Base-by-base conservation (phyloP, 2,329 filamentous ascomycete genomes). In the Microcyclospora pomicola region DNA sequence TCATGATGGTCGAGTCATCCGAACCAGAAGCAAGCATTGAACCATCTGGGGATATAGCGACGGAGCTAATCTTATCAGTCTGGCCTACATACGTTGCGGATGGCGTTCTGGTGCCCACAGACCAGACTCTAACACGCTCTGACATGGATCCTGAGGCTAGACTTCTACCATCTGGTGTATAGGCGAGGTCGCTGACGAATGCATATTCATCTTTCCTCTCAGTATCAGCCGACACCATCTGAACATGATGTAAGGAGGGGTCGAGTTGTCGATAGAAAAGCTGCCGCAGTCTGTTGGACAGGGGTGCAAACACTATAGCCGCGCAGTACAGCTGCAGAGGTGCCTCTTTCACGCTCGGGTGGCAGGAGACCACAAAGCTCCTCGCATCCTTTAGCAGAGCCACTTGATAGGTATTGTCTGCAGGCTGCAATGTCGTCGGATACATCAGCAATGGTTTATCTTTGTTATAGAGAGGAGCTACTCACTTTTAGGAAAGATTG, bases 241-340 rank as follows among this genome's bases (percentile, higher is more conserved):
- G 9, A 11, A 12, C 13, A 45, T 35, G 9, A 30, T 27, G 15
- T 46, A 35, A 11, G 15, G 15, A 15, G 10, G 49, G 42, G 9
- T 19, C 15, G 11, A 11, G 6, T 24, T 16, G 35, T 5, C 32
- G 15, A 16, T 38, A 6, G 43, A 55, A 59, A 5, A 35, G 34
- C 24, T 44, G 44, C 34, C 50, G 43, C 16, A 60, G 42, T 10
- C 51, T 39, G 35, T 49, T 54, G 7, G 13, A 37, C 37, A 29
- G 33, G 15, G 58, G 59, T 15, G 45, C 42, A 39, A 61, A 63
- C 10, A 56, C 33, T 0, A 62, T 39, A 4, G 54, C 59, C 7
- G 52, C 52, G 15, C n/a, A 48, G 41, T 63, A 62, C 11, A 56
- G 32, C 42, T 63, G 57, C 16, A 63, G 54, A 9, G 60, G 60